These are phyloP conservation scores for Apiospora hydei DNA, from an alignment of 2,329 filamentous ascomycete genomes.

Conservation along the genomic window DNA sequence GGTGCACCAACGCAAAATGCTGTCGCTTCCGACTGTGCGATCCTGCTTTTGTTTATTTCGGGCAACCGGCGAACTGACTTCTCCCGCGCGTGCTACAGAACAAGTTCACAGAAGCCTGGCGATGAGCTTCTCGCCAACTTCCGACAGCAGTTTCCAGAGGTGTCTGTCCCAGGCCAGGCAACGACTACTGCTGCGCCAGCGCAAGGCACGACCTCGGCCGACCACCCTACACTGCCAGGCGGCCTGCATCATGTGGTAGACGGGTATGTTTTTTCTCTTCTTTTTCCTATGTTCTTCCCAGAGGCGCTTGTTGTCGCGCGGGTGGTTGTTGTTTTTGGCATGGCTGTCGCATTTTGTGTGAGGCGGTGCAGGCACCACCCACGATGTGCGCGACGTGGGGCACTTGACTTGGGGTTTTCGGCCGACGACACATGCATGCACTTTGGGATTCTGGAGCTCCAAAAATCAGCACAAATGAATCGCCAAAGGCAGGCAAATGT, in stretches of 20 bases:
- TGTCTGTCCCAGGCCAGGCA: constrained; percentile 58
- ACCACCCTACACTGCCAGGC: constrained; percentile 40
- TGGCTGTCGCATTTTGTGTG: constrained; percentile 14
- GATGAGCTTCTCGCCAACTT: constrained; percentile 86
- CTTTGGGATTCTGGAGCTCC: not conserved
- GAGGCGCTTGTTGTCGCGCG: not conserved
- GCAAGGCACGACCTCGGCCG: constrained; percentile 44
- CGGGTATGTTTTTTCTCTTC: constrained; percentile 37
- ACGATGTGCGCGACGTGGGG: constrained; percentile 13
- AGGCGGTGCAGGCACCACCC: constrained; percentile 23
- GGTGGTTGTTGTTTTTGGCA: not conserved
- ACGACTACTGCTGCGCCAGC: constrained; percentile 50
- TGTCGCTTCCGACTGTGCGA: not conserved
- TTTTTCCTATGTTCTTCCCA: too few relatives aligned
- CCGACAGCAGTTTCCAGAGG: constrained; percentile 81
- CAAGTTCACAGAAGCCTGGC: constrained; percentile 83
- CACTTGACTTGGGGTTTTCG: constrained; percentile 11
- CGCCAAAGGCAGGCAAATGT: not conserved
- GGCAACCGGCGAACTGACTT: constrained; percentile 24
- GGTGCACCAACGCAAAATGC: not conserved
- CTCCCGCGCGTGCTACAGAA: constrained; percentile 54
- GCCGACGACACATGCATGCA: constrained; percentile 4
- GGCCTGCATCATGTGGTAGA: constrained; percentile 34
- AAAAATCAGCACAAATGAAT: not conserved
- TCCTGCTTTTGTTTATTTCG: not conserved